A percentile compares a stretch with the other conserved stretches of the same genome.
Evolutionary conservation across 768 basidiomycete genomes (phyloP).

Genomic region (Psilocybe cubensis): DNA sequence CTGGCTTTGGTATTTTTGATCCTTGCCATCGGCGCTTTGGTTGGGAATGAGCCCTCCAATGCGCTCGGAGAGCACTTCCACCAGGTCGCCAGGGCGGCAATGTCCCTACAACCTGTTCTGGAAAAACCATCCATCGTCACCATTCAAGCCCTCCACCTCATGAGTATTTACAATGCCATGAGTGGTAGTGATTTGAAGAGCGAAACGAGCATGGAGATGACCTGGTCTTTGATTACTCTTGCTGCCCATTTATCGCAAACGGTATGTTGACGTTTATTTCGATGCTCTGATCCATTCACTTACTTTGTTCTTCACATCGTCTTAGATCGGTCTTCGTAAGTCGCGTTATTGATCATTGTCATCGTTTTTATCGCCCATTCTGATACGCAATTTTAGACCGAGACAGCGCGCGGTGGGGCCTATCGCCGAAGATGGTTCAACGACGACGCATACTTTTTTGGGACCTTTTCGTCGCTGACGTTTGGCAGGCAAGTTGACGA

Average conservation of each 20-base stretch:
- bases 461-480: constrained; percentile 76
- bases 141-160: constrained; percentile 68
- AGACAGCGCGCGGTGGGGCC: constrained; percentile 65
- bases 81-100: constrained; percentile 64
- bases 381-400: constrained; percentile 47
- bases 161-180: constrained; percentile 75
- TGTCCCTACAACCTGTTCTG: constrained; percentile 69
- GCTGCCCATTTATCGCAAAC: constrained; percentile 69
- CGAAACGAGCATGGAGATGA: constrained; percentile 75
- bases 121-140: constrained; percentile 75
- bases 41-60: constrained; percentile 33
- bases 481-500: constrained; percentile 55
- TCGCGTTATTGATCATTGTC: constrained; percentile 11
- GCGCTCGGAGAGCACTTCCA: constrained; percentile 65
- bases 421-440: constrained; percentile 65
- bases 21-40: constrained; percentile 59
- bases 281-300: background rate
- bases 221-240: constrained; percentile 69
- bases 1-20: constrained; percentile 57
- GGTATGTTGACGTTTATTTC: constrained; percentile 41
- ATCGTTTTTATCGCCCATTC: background rate
- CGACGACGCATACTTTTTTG: constrained; percentile 74
- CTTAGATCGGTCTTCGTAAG: constrained; percentile 71
- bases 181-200: constrained; percentile 61
- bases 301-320: background rate